A percentile compares a stretch with the other conserved stretches of the same genome.
These are phyloP conservation scores for Fusarium armeniacum DNA, from an alignment of 2,329 filamentous ascomycete species.

Conservation along the genomic window DNA sequence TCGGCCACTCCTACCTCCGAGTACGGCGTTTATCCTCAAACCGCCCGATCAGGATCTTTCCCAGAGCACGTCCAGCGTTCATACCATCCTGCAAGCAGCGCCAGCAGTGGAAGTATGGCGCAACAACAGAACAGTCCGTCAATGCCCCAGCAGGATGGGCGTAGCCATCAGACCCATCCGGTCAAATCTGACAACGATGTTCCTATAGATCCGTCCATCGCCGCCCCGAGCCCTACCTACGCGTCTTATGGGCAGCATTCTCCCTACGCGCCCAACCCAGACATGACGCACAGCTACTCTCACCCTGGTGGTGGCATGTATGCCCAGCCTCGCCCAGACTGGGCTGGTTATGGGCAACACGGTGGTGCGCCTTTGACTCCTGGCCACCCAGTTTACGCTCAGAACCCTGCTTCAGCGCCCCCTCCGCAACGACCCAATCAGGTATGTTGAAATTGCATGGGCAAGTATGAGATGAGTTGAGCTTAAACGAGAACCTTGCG, in stretches of 20 bases:
- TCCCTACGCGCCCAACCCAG: constrained; percentile 86
- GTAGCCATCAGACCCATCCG: constrained; percentile 81
- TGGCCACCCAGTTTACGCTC: constrained; percentile 68
- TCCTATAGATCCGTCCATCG: constrained; percentile 99
- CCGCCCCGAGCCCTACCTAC: constrained; percentile 92
- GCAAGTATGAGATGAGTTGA: constrained; percentile 28
- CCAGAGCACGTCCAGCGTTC: constrained; percentile 89
- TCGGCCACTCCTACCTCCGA: constrained; percentile 90
- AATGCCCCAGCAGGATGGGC: constrained; percentile 85
- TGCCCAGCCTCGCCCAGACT: constrained; percentile 79
- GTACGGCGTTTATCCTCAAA: constrained; percentile 82
- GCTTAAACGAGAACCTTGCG: constrained; percentile 5
- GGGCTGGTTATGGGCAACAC: constrained; percentile 75
- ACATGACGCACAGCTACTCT: constrained; percentile 85
- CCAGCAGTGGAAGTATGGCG: constrained; percentile 90
- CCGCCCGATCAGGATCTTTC: constrained; percentile 85
- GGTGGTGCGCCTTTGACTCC: constrained; percentile 62
- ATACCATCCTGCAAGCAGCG: constrained; percentile 83
- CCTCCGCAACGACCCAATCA: constrained; percentile 70
- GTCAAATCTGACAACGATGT: constrained; percentile 96
- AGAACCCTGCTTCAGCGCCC: constrained; percentile 68
- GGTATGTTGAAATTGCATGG: constrained; percentile 62
- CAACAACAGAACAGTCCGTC: constrained; percentile 98
- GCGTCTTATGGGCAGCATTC: constrained; percentile 82
- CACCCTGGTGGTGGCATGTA: constrained; percentile 75